Conservation (phyloP, 768 basidiomycete genomes). For the Panaeolus papilionaceus region DNA sequence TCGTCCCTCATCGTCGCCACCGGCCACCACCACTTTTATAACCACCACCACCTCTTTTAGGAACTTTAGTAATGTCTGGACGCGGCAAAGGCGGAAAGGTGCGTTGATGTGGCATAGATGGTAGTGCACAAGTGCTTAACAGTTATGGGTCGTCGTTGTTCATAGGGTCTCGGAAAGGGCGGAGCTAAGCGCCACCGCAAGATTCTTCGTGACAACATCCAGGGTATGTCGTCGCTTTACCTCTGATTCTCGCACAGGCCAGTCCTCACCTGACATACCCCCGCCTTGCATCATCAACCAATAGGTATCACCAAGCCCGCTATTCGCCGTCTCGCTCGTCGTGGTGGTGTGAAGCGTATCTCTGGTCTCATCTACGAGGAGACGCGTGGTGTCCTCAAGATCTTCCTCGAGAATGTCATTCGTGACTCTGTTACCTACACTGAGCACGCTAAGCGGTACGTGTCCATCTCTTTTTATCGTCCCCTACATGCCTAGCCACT, state of each 20-base stretch:
- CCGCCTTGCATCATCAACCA: neutral
- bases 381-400: conserved; percentile 83
- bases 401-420: conserved; percentile 76
- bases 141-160: conserved; percentile 20
- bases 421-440: conserved; percentile 94
- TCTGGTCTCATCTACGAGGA: conserved; percentile 81
- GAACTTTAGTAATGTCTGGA: conserved; percentile 63
- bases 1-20: conserved; percentile 3
- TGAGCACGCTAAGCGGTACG: conserved; percentile 86
- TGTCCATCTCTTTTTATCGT: conserved; percentile 8
- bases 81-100: conserved; percentile 84
- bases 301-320: conserved; percentile 62
- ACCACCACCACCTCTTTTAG: conserved; percentile 20
- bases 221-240: conserved; percentile 52
- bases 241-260: neutral
- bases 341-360: conserved; percentile 86
- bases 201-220: conserved; percentile 84
- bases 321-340: conserved; percentile 82
- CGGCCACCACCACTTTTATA: conserved; percentile 2
- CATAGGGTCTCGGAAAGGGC: conserved; percentile 77
- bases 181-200: conserved; percentile 83
- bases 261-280: neutral
- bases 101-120: conserved; percentile 18
- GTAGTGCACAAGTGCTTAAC: neutral
- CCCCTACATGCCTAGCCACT: neutral